Evolutionary conservation across 192 early-diverging fungal genomes (phyloP).

Genomic region (Paraglomus occultum): DNA sequence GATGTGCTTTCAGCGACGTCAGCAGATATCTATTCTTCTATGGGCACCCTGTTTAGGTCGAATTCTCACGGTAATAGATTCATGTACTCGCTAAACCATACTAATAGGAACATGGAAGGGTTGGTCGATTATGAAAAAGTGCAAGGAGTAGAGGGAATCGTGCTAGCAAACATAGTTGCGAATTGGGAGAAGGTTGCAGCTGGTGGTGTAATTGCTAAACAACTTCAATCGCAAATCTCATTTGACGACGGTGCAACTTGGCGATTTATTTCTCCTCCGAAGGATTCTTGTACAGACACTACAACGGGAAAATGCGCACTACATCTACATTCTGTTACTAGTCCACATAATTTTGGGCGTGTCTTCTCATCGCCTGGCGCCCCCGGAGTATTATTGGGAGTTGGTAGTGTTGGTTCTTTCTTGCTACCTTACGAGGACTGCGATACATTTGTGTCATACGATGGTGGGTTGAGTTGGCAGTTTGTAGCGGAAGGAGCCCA

Average conservation of each 20-base stretch:
- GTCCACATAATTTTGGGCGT: constrained; percentile 59
- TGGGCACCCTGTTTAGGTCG: constrained; percentile 77
- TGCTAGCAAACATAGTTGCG: constrained; percentile 80
- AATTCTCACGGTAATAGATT: constrained; percentile 91
- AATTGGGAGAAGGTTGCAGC: constrained; percentile 68
- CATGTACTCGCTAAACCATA: constrained; percentile 71
- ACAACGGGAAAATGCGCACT: constrained; percentile 66
- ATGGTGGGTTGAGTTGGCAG: constrained; percentile 81
- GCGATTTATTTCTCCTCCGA: constrained; percentile 67
- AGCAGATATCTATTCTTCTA: constrained; percentile 30
- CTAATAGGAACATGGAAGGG: constrained; percentile 73
- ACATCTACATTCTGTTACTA: constrained; percentile 85
- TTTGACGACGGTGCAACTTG: constrained; percentile 86
- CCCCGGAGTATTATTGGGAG: constrained; percentile 86
- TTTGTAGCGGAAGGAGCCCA: constrained; percentile 66
- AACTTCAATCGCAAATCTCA: constrained; percentile 71
- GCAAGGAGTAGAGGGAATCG: constrained; percentile 76
- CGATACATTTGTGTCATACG: constrained; percentile 84
- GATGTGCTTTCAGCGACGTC: constrained; percentile 59
- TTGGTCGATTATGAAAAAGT: constrained; percentile 90
- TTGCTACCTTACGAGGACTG: constrained; percentile 69
- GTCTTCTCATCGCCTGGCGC: constrained; percentile 72
- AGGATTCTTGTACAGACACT: constrained; percentile 47
- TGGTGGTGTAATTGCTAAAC: constrained; percentile 43
- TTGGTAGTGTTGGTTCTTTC: constrained; percentile 79